phyloP scores from a whole-genome alignment of 768 basidiomycete species.

The Glaciozyma antarctica region DNA sequence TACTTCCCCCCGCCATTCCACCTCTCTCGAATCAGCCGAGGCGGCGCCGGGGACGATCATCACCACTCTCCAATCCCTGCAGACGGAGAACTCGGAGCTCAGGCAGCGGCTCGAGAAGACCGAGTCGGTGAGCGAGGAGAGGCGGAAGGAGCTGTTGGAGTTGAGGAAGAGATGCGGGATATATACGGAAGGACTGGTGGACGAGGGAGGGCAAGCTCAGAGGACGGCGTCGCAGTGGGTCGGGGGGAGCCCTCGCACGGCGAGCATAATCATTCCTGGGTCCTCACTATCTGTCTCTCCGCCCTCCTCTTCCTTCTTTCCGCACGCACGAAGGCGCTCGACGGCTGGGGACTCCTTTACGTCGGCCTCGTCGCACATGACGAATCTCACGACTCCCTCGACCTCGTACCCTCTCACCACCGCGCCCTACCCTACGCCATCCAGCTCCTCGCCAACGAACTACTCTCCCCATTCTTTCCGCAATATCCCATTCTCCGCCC shows the following conservation, averaged over 20 bases:
- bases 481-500: background rate
- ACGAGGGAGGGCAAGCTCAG: background rate
- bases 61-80: background rate
- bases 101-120: background rate
- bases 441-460: too few relatives aligned
- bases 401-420: background rate
- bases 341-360: background rate
- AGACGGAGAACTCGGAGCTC: background rate
- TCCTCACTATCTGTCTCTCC: background rate
- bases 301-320: background rate
- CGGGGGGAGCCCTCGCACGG: background rate
- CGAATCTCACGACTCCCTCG: background rate
- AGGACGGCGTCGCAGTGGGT: background rate
- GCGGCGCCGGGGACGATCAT: background rate
- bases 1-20: background rate
- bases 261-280: background rate
- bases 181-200: background rate
- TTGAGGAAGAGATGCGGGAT: background rate
- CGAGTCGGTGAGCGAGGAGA: background rate
- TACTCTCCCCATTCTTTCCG: background rate
- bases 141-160: background rate
- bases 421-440: background rate
- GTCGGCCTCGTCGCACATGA: background rate
- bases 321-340: background rate
- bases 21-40: background rate